Evolutionary conservation across 441 rosid species (phyloP), one percentile per base, ranked within the genome.

Genomic region (Populus hybrid): DNA sequence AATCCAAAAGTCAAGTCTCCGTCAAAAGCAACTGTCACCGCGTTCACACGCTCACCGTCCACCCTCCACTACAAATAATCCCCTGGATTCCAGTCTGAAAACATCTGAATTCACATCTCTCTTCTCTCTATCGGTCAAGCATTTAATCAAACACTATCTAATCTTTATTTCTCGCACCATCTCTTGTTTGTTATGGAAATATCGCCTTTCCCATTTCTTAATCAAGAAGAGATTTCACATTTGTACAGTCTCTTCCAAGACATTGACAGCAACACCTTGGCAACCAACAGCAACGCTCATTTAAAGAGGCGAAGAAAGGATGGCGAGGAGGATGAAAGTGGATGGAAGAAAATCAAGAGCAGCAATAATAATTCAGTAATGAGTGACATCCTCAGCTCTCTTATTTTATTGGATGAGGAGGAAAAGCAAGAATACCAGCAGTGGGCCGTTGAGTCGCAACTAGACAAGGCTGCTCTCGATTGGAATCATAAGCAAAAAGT

Each of bases 171-270:
- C 20, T 6, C 66, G 29, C 14, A 4, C 14, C 9, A n/a, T 40
- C 50, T 11, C 67, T 69, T 9, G 84, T 56, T 9, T 9, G 86
- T 63, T 5, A 93, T 93, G 97, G 97, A 93, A 89, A 82, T 88
- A 73, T 38, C 89, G 65, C 68, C 89, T 82, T 89, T 84, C 86
- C 86, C 94, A 80, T 81, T 90, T 84, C 84, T 86, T 81, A 84
- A 77, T 86, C 91, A 84, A 74, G 92, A 91, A 70, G 97, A 92
- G 76, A 74, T 77, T 84, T 85, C 89, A 66, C 89, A 85, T 53
- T 80, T 90, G 68, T 78, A 80, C 61, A 53, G 78, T 78, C 82
- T 85, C 6, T 77, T 90, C 71, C 89, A 88, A 23, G 94, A 90
- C 72, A 88, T 89, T 90, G 89, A 88, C 61, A 38, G 53, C 24